Percentiles rank a stretch among this genome's conserved stretches.
These are phyloP conservation scores for Gossypium arboreum DNA, from an alignment of 345 rosid genomes.

Conservation along the genomic window DNA sequence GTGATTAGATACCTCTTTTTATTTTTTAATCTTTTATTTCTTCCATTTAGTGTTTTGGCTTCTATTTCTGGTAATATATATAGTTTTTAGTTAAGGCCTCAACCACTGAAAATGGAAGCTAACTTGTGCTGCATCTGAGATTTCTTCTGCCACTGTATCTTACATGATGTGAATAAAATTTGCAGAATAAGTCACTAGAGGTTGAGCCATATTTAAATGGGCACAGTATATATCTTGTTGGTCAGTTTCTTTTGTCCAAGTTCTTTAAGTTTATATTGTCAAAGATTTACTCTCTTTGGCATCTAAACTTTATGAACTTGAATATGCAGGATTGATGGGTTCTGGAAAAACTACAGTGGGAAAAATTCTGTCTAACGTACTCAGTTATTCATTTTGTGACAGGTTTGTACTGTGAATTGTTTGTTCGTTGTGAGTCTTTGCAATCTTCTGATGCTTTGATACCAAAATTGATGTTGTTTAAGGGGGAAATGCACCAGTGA, in stretches of 20 bases:
- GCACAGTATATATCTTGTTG: conserved; percentile 85
- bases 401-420: conserved; percentile 45
- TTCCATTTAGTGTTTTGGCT: conserved; percentile 5
- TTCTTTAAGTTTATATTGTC: conserved; percentile 9
- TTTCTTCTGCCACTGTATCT: conserved; percentile 23
- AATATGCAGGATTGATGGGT: conserved; percentile 86
- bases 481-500: too few species aligned
- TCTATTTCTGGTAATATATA: neutral
- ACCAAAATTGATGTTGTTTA: too few species aligned
- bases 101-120: neutral
- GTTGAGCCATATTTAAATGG: conserved; percentile 71
- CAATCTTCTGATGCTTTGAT: neutral
- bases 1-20: neutral
- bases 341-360: conserved; percentile 97
- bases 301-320: conserved; percentile 13
- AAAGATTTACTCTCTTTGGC: neutral
- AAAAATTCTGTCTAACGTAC: conserved; percentile 64
- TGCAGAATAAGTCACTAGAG: conserved; percentile 79
- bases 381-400: conserved; percentile 70
- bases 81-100: neutral
- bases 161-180: conserved; percentile 24
- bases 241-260: conserved; percentile 48
- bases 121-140: conserved; percentile 6
- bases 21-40: neutral
- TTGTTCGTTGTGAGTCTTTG: neutral